Evolutionary conservation across 106 monocot genomes (phyloP).

Genomic region (Dioscorea zingiberensis): DNA sequence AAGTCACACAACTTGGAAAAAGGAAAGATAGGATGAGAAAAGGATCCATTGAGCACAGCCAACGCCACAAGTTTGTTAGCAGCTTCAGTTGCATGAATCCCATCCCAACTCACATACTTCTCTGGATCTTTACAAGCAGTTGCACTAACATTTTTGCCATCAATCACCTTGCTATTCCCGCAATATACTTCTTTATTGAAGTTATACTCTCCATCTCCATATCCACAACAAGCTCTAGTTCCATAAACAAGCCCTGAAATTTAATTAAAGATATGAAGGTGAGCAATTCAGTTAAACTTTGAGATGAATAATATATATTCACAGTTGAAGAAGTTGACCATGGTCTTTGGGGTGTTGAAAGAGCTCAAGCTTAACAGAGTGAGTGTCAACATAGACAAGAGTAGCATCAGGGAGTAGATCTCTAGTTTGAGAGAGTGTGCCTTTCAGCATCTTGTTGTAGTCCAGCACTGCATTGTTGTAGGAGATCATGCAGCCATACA

Average conservation of each 20-base stretch:
- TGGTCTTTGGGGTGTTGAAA: slow-evolving; percentile 37
- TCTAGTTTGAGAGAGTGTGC: slow-evolving; percentile 16
- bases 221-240: slow-evolving; percentile 73
- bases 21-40: slow-evolving; percentile 52
- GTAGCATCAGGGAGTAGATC: slow-evolving; percentile 22
- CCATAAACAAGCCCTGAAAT: slow-evolving; percentile 51
- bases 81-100: slow-evolving; percentile 80
- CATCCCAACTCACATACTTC: slow-evolving; percentile 90
- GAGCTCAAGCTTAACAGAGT: slow-evolving; percentile 58
- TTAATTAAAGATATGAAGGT: no score
- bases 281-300: no score
- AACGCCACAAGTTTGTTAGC: slow-evolving; percentile 49
- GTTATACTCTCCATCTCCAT: slow-evolving; percentile 67
- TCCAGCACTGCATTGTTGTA: slow-evolving; percentile 56
- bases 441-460: slow-evolving; percentile 52
- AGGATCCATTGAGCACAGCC: slow-evolving; percentile 45
- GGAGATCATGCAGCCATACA: slow-evolving; percentile 57
- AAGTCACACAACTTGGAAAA: slow-evolving; percentile 44
- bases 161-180: slow-evolving; percentile 58
- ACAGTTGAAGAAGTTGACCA: slow-evolving; percentile 8
- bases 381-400: slow-evolving; percentile 56
- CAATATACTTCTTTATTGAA: slow-evolving; percentile 49
- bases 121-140: slow-evolving; percentile 56
- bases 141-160: slow-evolving; percentile 42
- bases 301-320: no score